phyloP scores from a whole-genome alignment of 192 early-diverging fungal genomes.

The Phlyctochytrium arcticum region DNA sequence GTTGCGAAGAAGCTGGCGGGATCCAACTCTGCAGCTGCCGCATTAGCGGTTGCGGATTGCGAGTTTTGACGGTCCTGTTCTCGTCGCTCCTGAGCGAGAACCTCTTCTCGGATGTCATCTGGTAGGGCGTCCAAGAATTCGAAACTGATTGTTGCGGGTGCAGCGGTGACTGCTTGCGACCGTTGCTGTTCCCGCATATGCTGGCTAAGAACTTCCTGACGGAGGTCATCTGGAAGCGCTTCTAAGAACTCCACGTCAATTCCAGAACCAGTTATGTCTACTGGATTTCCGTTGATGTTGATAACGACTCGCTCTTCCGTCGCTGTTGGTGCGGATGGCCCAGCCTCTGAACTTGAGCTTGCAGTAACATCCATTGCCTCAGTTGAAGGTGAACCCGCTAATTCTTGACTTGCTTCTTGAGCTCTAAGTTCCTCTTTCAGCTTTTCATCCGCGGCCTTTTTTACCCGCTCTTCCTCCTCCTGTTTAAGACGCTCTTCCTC shows the following conservation, averaged over 20 bases:
- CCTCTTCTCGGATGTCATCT: slow-evolving; percentile 83
- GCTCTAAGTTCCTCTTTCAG: slow-evolving; percentile 15
- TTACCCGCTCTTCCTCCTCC: slow-evolving; percentile 52
- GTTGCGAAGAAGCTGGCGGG: slow-evolving; percentile 53
- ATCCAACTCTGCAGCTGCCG: slow-evolving; percentile 37
- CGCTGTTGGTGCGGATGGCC: background rate
- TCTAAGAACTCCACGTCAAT: slow-evolving; percentile 92
- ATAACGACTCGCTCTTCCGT: slow-evolving; percentile 41
- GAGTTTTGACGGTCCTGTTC: slow-evolving; percentile 62
- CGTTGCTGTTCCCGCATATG: slow-evolving; percentile 60
- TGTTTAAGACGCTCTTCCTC: slow-evolving; percentile 49
- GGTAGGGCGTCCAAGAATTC: slow-evolving; percentile 93
- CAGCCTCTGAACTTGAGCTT: slow-evolving; percentile 9
- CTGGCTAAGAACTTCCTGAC: slow-evolving; percentile 85
- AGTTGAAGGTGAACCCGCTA: background rate
- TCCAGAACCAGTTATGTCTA: slow-evolving; percentile 86
- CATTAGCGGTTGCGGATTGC: background rate
- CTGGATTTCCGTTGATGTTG: slow-evolving; percentile 69
- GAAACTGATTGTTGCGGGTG: slow-evolving; percentile 31
- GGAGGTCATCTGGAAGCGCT: slow-evolving; percentile 91
- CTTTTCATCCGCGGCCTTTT: slow-evolving; percentile 12
- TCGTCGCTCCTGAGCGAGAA: slow-evolving; percentile 69
- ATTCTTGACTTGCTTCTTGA: slow-evolving; percentile 4
- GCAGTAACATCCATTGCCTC: slow-evolving; percentile 31
- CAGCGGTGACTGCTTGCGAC: slow-evolving; percentile 20